A percentile compares a stretch with the other conserved stretches of the same genome.
Evolutionary conservation across 805 yeast genomes (phyloP).

Genomic region (Phaffomyces thermotolerans): DNA sequence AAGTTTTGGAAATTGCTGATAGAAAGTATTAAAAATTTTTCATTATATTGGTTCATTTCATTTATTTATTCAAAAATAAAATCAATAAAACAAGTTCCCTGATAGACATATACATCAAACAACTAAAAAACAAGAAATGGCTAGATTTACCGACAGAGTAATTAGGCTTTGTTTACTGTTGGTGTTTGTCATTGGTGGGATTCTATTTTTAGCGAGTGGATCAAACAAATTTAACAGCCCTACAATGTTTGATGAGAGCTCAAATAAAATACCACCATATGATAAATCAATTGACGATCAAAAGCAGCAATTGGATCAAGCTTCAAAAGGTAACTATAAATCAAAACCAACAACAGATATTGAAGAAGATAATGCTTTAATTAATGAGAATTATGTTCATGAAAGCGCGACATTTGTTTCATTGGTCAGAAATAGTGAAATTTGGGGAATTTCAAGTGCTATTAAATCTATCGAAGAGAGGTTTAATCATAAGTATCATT

Average conservation of each 20-base stretch:
- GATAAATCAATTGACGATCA: too few relatives aligned
- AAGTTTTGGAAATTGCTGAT: too few relatives aligned
- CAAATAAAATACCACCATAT: too few relatives aligned
- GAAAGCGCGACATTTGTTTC: slow-evolving; percentile 78
- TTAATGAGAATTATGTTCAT: slow-evolving; percentile 23
- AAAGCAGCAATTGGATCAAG: not conserved
- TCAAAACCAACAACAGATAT: not conserved
- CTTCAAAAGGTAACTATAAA: too few relatives aligned
- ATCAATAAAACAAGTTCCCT: too few relatives aligned
- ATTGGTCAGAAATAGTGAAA: slow-evolving; percentile 69
- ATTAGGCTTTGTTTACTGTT: slow-evolving; percentile 15
- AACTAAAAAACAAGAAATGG: slow-evolving; percentile 10
- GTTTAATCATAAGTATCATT: slow-evolving; percentile 71
- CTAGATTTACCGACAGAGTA: slow-evolving; percentile 16
- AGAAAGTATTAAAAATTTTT: too few relatives aligned
- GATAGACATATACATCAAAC: too few relatives aligned
- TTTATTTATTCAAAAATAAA: too few relatives aligned
- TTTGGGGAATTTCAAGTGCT: slow-evolving; percentile 53
- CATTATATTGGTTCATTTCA: too few relatives aligned
- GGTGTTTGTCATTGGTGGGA: slow-evolving; percentile 13
- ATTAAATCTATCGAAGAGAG: slow-evolving; percentile 82
- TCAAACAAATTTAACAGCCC: not conserved
- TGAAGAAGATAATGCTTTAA: not conserved
- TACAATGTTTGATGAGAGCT: too few relatives aligned
- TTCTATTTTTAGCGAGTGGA: slow-evolving; percentile 14